Evolutionary conservation across 2,329 filamentous ascomycete species (phyloP).

Genomic region (Ophioceras dolichostomum): DNA sequence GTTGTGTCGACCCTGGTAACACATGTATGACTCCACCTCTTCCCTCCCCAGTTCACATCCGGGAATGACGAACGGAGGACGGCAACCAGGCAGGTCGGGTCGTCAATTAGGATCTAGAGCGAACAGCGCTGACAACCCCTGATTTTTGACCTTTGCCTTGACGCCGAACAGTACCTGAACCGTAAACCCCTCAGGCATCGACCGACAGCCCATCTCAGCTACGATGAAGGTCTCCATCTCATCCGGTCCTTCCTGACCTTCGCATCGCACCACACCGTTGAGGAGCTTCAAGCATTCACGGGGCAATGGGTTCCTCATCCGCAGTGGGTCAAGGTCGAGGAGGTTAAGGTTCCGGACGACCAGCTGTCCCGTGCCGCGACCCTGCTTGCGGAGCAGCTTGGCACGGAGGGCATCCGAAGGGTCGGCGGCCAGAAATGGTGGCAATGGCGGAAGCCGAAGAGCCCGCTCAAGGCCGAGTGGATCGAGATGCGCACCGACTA

Average conservation of each 20-base stretch:
- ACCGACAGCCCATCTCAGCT: constrained; percentile 82
- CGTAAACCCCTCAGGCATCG: constrained; percentile 63
- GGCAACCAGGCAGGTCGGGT: too few relatives aligned
- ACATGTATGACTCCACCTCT: constrained; percentile 48
- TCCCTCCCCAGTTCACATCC: not conserved
- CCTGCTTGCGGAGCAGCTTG: constrained; percentile 61
- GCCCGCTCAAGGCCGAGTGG: constrained; percentile 72
- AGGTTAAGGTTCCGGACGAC: constrained; percentile 51
- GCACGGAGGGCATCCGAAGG: constrained; percentile 56
- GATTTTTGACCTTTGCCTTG: too few relatives aligned
- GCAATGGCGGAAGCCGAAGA: constrained; percentile 66
- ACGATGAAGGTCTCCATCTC: constrained; percentile 82
- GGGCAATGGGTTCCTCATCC: constrained; percentile 84
- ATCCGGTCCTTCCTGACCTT: constrained; percentile 78
- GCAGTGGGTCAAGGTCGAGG: constrained; percentile 72
- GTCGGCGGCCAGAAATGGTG: constrained; percentile 82
- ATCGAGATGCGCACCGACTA: constrained; percentile 88
- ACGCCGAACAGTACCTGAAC: constrained; percentile 87
- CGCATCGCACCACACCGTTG: constrained; percentile 79
- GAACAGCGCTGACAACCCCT: too few relatives aligned
- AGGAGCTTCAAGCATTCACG: constrained; percentile 87
- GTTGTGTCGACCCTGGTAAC: constrained; percentile 77
- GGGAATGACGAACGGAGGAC: too few relatives aligned
- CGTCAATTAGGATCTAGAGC: too few relatives aligned
- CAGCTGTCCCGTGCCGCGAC: constrained; percentile 54